phyloP scores from a whole-genome alignment of 2,329 filamentous ascomycete genomes.

The Pseudogymnoascus sp. region DNA sequence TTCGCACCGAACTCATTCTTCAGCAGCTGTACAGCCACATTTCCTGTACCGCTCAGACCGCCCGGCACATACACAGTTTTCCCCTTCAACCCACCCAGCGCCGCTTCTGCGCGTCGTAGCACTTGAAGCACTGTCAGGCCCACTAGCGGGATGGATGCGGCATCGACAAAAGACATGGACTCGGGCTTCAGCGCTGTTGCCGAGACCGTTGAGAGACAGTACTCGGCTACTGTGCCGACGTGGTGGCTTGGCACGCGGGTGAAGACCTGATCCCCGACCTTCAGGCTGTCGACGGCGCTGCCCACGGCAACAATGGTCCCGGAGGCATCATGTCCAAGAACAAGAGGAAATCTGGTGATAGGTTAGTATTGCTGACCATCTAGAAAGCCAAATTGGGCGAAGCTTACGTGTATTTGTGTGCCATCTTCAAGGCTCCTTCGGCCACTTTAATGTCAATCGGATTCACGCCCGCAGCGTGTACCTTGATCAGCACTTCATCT shows the following conservation, averaged over 20 bases:
- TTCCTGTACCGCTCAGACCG: slow-evolving; percentile 43
- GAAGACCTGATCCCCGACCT: slow-evolving; percentile 31
- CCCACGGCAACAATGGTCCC: slow-evolving; percentile 29
- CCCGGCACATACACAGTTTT: slow-evolving; percentile 40
- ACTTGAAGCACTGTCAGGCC: slow-evolving; percentile 35
- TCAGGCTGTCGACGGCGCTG: slow-evolving; percentile 24
- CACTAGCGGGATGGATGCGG: slow-evolving; percentile 38
- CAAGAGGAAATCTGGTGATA: background rate
- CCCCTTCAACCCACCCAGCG: slow-evolving; percentile 11
- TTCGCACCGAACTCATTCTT: slow-evolving; percentile 42
- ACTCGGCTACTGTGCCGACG: slow-evolving; percentile 28
- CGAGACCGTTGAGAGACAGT: slow-evolving; percentile 19
- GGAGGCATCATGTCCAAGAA: slow-evolving; percentile 23
- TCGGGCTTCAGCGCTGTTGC: slow-evolving; percentile 32
- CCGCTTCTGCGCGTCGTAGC: slow-evolving; percentile 7
- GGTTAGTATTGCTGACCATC: background rate
- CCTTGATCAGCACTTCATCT: slow-evolving; percentile 39
- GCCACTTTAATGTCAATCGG: slow-evolving; percentile 39
- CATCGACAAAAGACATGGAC: slow-evolving; percentile 35
- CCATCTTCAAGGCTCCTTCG: slow-evolving; percentile 29
- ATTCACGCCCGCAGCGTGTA: slow-evolving; percentile 39
- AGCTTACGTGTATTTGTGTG: slow-evolving; percentile 28
- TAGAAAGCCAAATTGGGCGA: background rate
- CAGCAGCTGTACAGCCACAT: slow-evolving; percentile 41
- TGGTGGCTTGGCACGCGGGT: slow-evolving; percentile 27